These are phyloP conservation scores for Plenodomus lindquistii DNA, from an alignment of 2,329 filamentous ascomycete genomes.

Conservation along the genomic window DNA sequence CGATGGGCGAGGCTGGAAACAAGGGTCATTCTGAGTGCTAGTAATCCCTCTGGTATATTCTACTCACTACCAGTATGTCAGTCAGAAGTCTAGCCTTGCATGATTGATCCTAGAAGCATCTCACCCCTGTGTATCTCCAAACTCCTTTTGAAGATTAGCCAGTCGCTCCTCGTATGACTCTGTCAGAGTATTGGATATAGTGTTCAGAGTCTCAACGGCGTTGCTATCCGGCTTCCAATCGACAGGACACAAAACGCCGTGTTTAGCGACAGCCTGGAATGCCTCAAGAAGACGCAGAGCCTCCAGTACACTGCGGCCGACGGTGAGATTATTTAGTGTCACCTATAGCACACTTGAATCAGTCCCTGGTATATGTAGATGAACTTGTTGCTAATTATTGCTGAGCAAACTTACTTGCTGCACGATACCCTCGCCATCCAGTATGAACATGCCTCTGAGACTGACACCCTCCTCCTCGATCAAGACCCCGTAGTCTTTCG, in stretches of 20 bases:
- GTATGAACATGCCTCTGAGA: slow-evolving; percentile 36
- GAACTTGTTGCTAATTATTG: background rate
- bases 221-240: slow-evolving; percentile 31
- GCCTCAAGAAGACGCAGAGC: slow-evolving; percentile 35
- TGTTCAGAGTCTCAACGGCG: slow-evolving; percentile 21
- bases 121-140: slow-evolving; percentile 19
- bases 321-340: slow-evolving; percentile 34
- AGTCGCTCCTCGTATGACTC: slow-evolving; percentile 33
- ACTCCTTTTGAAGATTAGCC: slow-evolving; percentile 31
- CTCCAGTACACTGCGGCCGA: slow-evolving; percentile 37
- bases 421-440: slow-evolving; percentile 29
- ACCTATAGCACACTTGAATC: slow-evolving; percentile 14
- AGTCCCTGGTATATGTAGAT: slow-evolving; percentile 1
- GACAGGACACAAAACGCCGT: slow-evolving; percentile 36
- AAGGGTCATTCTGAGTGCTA: background rate
- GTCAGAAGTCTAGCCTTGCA: background rate
- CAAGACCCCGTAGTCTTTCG: slow-evolving; percentile 33
- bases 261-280: slow-evolving; percentile 36
- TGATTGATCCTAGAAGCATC: background rate
- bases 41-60: slow-evolving; percentile 16
- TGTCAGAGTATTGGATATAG: slow-evolving; percentile 30
- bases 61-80: slow-evolving; percentile 14
- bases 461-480: slow-evolving; percentile 35
- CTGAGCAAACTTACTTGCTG: slow-evolving; percentile 26
- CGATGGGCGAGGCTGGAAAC: background rate